These are phyloP conservation scores for Sarocladium oryzae DNA, from an alignment of 2,329 filamentous ascomycete genomes.

Conservation along the genomic window DNA sequence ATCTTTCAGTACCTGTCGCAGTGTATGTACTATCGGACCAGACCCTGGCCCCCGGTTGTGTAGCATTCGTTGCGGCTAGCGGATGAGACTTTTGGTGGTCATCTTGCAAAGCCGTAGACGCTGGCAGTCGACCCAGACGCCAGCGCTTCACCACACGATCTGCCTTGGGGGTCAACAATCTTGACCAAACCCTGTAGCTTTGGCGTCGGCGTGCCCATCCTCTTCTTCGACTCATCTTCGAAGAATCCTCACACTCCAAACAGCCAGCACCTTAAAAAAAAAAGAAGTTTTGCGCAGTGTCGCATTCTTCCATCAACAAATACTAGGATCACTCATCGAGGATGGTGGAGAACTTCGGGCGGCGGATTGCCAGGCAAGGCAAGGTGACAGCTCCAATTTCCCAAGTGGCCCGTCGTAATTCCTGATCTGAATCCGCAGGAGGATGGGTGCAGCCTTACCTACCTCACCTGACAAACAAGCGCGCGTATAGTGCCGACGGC, in stretches of 20 bases:
- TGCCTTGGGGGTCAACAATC: not conserved
- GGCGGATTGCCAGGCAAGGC: not conserved
- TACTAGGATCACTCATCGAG: too few species aligned
- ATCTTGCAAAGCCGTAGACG: not conserved
- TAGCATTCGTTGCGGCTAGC: not conserved
- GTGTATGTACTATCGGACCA: too few species aligned
- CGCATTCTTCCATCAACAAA: too few species aligned
- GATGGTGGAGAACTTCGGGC: too few species aligned
- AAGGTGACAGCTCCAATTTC: not conserved
- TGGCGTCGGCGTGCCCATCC: not conserved
- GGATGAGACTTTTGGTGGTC: not conserved
- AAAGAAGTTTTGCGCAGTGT: too few species aligned
- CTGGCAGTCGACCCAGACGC: not conserved
- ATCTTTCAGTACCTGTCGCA: not conserved
- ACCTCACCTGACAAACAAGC: slow-evolving; percentile 7
- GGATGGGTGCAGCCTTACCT: not conserved
- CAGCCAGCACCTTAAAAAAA: too few species aligned
- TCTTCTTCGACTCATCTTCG: not conserved
- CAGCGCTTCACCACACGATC: not conserved
- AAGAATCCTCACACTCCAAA: too few species aligned
- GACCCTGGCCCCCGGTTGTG: not conserved
- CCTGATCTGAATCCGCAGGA: not conserved
- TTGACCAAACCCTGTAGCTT: too few species aligned
- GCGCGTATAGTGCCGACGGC: not conserved
- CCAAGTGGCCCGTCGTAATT: not conserved